Base-by-base conservation (phyloP, 176 grass and related monocot genomes). In the Elymus sibiricus region DNA sequence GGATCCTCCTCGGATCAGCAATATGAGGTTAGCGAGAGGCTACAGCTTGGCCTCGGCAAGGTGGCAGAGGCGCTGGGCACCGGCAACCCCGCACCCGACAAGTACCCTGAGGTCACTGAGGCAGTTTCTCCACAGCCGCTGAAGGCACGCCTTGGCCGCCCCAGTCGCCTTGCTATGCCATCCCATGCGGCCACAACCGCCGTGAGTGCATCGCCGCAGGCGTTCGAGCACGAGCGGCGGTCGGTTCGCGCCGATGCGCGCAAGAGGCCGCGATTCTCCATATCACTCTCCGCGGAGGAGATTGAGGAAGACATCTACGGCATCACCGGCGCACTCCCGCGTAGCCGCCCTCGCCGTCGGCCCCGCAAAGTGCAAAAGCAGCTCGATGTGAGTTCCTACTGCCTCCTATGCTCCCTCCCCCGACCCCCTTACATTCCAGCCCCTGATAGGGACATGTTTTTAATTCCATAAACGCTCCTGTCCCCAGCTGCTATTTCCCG, bases 241-340 rank as follows among this genome's bases (percentile, higher is more conserved):
- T 22, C 9, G 44, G n/a, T 80, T 80, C 81, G 82, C 65, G 72
- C 65, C 34, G 88, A 90, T 46, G 47, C 10, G 4, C 66, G 75
- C 11, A 77, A 82, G 66, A 64, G 90, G 53, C 56, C 94, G 9
- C 89, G 74, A 40, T 96, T 99, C 86, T 94, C 97, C 2, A 68
- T 95, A 70, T 76, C 86, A 65, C 92, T 99, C 43, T 83, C 88
- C 6, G 49, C 29, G 5, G 97, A 94, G 68, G 97, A 99, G 93
- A 96, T 99, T 70, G 90, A 92, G 14, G 97, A 99, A 90, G 97
- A 99, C 86, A 42, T 99, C 77, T 99, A 96, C 85, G 76, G 94
- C 21, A 60, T 99, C 74, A 96, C 97, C 27, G 94, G 90, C 38
- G 79, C 84, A 1, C 88, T 94, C 25, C 88, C 97, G 34, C 93